A percentile compares a stretch with the other conserved stretches of the same genome.
These are phyloP conservation scores for Boletellus ananas DNA, from an alignment of 768 basidiomycete species.

Conservation along the genomic window DNA sequence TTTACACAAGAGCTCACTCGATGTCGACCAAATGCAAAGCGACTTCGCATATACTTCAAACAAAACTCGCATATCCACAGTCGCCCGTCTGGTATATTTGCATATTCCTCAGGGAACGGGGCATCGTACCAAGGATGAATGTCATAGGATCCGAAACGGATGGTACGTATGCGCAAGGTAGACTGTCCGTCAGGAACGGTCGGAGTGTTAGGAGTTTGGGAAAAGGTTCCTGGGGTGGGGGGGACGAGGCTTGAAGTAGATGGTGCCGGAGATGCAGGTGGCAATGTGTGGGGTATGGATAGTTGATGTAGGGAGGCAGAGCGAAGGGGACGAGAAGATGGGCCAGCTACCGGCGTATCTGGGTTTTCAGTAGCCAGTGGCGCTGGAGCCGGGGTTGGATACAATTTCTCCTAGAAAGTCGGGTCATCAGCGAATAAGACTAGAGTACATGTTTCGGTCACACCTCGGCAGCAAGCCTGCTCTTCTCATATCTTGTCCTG, in stretches of 20 bases:
- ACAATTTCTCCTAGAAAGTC: slow-evolving; percentile 44
- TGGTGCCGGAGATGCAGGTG: slow-evolving; percentile 34
- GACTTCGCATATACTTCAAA: slow-evolving; percentile 95
- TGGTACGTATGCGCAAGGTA: slow-evolving; percentile 71
- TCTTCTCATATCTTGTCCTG: slow-evolving; percentile 69
- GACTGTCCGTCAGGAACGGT: slow-evolving; percentile 18
- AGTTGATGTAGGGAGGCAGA: slow-evolving; percentile 46
- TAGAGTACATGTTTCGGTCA: not conserved
- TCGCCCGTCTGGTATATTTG: slow-evolving; percentile 83
- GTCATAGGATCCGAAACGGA: slow-evolving; percentile 88
- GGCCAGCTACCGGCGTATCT: slow-evolving; percentile 45
- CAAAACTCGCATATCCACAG: slow-evolving; percentile 99
- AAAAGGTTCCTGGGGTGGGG: slow-evolving; percentile 33
- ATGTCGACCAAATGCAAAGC: slow-evolving; percentile 82
- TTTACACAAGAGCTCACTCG: slow-evolving; percentile 49
- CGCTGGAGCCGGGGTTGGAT: slow-evolving; percentile 39
- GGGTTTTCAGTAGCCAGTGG: slow-evolving; percentile 29
- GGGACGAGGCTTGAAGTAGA: slow-evolving; percentile 35
- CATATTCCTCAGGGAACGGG: slow-evolving; percentile 97
- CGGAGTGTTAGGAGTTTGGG: slow-evolving; percentile 32
- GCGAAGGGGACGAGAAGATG: slow-evolving; percentile 60
- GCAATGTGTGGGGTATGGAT: slow-evolving; percentile 28
- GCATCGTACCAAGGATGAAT: slow-evolving; percentile 99
- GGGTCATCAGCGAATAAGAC: slow-evolving; percentile 4
- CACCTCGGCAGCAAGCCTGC: slow-evolving; percentile 75